Percentiles rank a stretch among this genome's conserved stretches.
These are phyloP conservation scores for Conringia planisiliqua DNA, from an alignment of 345 rosid genomes.

Conservation along the genomic window DNA sequence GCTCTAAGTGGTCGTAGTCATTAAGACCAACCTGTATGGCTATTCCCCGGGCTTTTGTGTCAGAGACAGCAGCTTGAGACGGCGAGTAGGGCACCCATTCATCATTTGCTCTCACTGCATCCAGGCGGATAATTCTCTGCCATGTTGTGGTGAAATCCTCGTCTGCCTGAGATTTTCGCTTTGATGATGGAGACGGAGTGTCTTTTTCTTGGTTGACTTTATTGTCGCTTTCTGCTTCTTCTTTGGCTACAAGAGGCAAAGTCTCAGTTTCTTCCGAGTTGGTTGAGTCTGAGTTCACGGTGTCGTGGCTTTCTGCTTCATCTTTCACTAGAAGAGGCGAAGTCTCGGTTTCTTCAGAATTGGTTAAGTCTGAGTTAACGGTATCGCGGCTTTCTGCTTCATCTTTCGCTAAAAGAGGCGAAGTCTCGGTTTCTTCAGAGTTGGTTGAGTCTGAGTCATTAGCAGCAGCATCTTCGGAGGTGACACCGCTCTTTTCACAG, in stretches of 20 bases:
- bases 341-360: constrained; percentile 53
- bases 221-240: constrained; percentile 30
- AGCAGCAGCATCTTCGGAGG: constrained; percentile 45
- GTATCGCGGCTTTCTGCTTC: constrained; percentile 31
- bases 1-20: constrained; percentile 79
- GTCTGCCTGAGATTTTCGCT: constrained; percentile 37
- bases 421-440: constrained; percentile 53
- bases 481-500: constrained; percentile 43
- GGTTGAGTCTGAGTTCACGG: constrained; percentile 33
- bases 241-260: constrained; percentile 38
- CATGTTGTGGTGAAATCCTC: constrained; percentile 73
- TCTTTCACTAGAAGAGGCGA: constrained; percentile 38
- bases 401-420: constrained; percentile 39
- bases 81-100: constrained; percentile 78
- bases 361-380: constrained; percentile 43
- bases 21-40: constrained; percentile 70
- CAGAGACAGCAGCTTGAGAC: constrained; percentile 62
- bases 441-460: constrained; percentile 51
- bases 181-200: constrained; percentile 32
- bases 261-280: constrained; percentile 56
- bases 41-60: constrained; percentile 45
- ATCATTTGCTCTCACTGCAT: constrained; percentile 80
- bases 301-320: constrained; percentile 24
- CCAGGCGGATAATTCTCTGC: constrained; percentile 91
- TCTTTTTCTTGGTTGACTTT: constrained; percentile 33